Percentiles rank a stretch among this genome's conserved stretches.
These are phyloP conservation scores for Saturnispora hagleri DNA, from an alignment of 805 yeast genomes.

Conservation along the genomic window DNA sequence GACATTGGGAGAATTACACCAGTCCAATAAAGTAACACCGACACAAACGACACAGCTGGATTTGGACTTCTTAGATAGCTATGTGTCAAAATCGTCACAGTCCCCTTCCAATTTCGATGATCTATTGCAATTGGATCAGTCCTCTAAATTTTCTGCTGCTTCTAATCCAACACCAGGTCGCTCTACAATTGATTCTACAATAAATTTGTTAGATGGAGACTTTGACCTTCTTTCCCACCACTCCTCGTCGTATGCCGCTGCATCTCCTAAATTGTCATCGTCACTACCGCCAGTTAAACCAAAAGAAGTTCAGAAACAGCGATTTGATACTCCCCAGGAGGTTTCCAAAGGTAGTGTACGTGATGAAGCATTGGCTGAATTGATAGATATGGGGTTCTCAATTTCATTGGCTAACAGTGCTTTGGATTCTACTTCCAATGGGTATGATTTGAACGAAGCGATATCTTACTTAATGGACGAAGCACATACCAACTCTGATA, in stretches of 20 bases:
- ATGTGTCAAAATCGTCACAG: conserved; percentile 4
- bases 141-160: background rate
- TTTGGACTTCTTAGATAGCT: conserved; percentile 21
- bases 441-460: conserved; percentile 54
- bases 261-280: background rate
- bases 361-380: conserved; percentile 53
- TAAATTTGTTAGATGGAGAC: background rate
- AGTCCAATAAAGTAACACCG: conserved; percentile 2
- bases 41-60: conserved; percentile 23
- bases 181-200: background rate
- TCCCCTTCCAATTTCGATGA: background rate
- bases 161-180: background rate
- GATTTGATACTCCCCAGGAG: background rate
- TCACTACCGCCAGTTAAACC: background rate
- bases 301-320: background rate
- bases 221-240: background rate
- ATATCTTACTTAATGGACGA: conserved; percentile 55
- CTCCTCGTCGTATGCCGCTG: background rate
- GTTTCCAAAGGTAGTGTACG: conserved; percentile 7
- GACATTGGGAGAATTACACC: background rate
- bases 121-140: background rate
- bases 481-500: conserved; percentile 31
- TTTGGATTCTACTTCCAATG: conserved; percentile 39
- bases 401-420: conserved; percentile 53
- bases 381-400: conserved; percentile 74